phyloP scores from a whole-genome alignment of 2,329 filamentous ascomycete species.

The Penicillium sp. region DNA sequence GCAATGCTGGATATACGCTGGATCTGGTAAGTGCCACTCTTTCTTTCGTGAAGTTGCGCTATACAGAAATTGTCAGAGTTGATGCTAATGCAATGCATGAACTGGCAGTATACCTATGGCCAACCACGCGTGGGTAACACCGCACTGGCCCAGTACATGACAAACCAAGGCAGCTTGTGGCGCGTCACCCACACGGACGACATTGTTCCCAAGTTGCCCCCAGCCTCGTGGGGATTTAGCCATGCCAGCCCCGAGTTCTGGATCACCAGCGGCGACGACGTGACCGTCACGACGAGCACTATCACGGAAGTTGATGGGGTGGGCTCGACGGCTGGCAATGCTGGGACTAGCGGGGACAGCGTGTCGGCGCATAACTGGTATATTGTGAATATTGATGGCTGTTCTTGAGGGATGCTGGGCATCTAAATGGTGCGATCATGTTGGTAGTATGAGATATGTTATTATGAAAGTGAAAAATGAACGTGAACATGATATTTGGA shows the following conservation, averaged over 20 bases:
- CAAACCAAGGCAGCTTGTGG: constrained; percentile 37
- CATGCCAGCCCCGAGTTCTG: constrained; percentile 46
- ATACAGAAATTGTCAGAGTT: background rate
- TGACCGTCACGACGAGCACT: constrained; percentile 32
- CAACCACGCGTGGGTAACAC: constrained; percentile 45
- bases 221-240: constrained; percentile 32
- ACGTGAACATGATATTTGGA: background rate
- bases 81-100: constrained; percentile 1
- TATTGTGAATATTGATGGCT: constrained; percentile 29
- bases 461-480: background rate
- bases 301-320: constrained; percentile 36
- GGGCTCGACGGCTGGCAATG: constrained; percentile 37
- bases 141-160: constrained; percentile 42
- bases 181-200: constrained; percentile 44
- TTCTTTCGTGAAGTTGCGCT: too few species aligned
- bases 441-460: background rate
- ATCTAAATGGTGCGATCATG: background rate
- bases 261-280: constrained; percentile 37
- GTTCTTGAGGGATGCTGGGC: constrained; percentile 4
- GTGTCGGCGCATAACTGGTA: constrained; percentile 41
- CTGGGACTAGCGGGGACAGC: constrained; percentile 27
- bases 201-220: constrained; percentile 42
- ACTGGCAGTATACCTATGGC: constrained; percentile 45
- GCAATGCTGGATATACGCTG: constrained; percentile 42
- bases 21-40: constrained; percentile 42